phyloP scores from a whole-genome alignment of 345 rosid genomes.

The Euclidium syriacum region DNA sequence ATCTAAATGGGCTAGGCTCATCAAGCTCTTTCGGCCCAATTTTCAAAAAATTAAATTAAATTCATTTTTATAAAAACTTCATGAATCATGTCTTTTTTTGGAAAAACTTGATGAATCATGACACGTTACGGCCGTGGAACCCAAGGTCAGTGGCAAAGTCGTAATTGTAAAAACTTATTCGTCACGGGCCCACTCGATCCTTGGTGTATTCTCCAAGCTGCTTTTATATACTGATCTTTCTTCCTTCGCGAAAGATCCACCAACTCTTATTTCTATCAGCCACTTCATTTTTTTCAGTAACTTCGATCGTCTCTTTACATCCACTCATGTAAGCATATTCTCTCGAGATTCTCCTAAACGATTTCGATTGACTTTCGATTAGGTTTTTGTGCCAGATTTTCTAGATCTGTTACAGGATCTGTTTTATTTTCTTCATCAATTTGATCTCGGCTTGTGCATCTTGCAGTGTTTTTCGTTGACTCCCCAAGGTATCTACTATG shows the following conservation, averaged over 20 bases:
- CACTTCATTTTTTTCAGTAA: not conserved
- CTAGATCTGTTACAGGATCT: conserved; percentile 8
- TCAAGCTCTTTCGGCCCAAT: not conserved
- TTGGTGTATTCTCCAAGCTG: conserved; percentile 23
- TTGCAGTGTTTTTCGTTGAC: conserved; percentile 1
- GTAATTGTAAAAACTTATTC: not conserved
- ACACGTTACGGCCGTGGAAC: conserved; percentile 1
- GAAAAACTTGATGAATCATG: no score
- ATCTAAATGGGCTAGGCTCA: not conserved
- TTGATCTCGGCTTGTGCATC: not conserved
- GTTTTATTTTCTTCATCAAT: not conserved
- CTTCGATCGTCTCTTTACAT: not conserved
- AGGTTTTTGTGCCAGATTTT: not conserved
- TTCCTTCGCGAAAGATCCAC: conserved; percentile 27
- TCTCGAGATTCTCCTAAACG: not conserved
- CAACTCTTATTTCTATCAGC: conserved; percentile 15
- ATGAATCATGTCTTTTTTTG: no score
- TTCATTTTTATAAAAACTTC: no score
- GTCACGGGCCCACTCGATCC: conserved; percentile 3
- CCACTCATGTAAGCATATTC: conserved; percentile 19
- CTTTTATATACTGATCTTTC: not conserved
- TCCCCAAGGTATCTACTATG: conserved; percentile 41
- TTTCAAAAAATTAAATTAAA: not conserved
- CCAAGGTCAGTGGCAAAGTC: not conserved
- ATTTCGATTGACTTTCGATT: not conserved